Evolutionary conservation across 2,329 filamentous ascomycete genomes (phyloP), one percentile per base, ranked within the genome.

Genomic region (Neodidymelliopsis sp.): DNA sequence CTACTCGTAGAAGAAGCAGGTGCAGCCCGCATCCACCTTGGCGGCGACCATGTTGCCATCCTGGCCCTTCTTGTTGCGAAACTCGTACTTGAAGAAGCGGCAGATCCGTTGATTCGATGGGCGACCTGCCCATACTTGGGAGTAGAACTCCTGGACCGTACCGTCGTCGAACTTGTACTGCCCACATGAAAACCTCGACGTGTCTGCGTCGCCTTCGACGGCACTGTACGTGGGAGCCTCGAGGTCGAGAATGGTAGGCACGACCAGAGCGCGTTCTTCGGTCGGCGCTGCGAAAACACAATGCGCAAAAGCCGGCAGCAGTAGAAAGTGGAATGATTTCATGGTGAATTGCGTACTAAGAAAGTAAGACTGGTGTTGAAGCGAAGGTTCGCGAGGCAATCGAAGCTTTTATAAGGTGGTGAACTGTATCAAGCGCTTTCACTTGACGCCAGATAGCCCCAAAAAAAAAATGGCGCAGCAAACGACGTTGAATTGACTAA

Each of bases 141-240:
- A 45, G 35, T 39, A 39, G 40, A 51, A 51, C n/a, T 45, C 30
- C 15, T 51, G 47, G 1, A 41, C 36, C 6, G 29, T 40, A 22
- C 31, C 48, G 22, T 51, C 41, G 12, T 51, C 25, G 30, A 51
- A 51, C 36, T 42, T 51, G 41, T 51, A 51, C 31, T 51, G 35
- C 4, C 48, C 48, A 20, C 48, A 51, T 24, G 36, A 24, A 30
- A 36, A 45, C n/a, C 41, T 41, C 9, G 48, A 20, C n/a, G 29
- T 24, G 12, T 23, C 16, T 6, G 27, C 22, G 2, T n/a, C 27
- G 19, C 9, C 31, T 18, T 24, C 8, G 4, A 16, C 13, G 20
- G 12, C 6, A n/a, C 30, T 28, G 15, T n/a, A 4, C 9, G 11
- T 2, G 27, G 11, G 16, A 1, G 22, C 11, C 7, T 23, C 10